Base-by-base conservation (phyloP, 805 yeast genomes). In the Kluyveromyces starmeri region DNA sequence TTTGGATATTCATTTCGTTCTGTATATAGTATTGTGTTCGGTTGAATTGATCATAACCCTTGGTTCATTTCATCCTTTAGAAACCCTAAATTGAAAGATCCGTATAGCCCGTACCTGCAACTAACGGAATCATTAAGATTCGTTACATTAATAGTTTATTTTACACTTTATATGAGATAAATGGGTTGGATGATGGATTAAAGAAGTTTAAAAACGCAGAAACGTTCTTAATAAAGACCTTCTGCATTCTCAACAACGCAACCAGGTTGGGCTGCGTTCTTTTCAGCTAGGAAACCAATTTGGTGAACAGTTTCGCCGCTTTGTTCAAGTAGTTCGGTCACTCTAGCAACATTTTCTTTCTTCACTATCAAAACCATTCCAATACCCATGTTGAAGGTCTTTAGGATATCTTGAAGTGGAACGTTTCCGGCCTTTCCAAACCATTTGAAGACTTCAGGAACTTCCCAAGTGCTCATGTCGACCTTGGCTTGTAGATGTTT, bases 291-390 rank as follows among this genome's bases (percentile, higher is more conserved):
- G 43, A 65, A 56, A 51, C 94, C 94, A 50, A 83, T 78, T 36
- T 61, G 63, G 55, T 74, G 78, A 3, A 86, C 92, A 5, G 65
- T 71, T 65, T 92, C 96, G 27, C 86, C 83, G 26, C 75, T 78
- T 35, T 65, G 64, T 45, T 66, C 61, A 39, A 89, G 67, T 42
- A 72, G 61, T 32, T 61, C 53, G 28, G 65, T 64, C 14, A 77
- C 78, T 44, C 64, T 63, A 1, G 65, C 73, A 15, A 73, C 95
- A 34, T 83, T 74, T 43, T 70, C 78, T 32, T 65, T 59, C 57
- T 74, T 78, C 19, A 84, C 96, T 48, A 89, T 81, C 24, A 82
- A 73, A 26, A 85, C 86, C 97, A 89, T 89, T 51, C 98, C 98
- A 50, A 92, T 71, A 65, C 99, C 99, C 70, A 89, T 70, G 62